Conservation (phyloP, 768 basidiomycete species). For the Russula sp. region DNA sequence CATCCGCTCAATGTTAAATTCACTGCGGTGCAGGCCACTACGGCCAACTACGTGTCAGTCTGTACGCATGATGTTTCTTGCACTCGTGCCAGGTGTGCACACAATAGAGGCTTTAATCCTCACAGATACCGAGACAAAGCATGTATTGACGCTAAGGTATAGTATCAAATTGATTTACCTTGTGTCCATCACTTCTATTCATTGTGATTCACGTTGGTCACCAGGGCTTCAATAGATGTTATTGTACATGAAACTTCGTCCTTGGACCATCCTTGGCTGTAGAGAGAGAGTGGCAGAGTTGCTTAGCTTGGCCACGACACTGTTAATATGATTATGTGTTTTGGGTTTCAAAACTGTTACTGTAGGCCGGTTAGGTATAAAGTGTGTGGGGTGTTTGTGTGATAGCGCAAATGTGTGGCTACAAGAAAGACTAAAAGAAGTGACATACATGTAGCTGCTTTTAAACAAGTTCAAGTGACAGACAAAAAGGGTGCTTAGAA, state of each 20-base stretch:
- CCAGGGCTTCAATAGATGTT: constrained; percentile 60
- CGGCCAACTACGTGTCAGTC: constrained; percentile 79
- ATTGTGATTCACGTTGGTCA: not conserved
- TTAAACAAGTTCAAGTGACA: too few species aligned
- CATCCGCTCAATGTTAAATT: not conserved
- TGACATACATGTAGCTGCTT: too few species aligned
- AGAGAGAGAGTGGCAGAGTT: too few species aligned
- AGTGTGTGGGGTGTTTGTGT: too few species aligned
- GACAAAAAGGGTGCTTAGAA: too few species aligned
- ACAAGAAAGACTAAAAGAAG: too few species aligned
- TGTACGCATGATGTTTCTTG: constrained; percentile 79
- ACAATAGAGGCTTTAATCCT: constrained; percentile 63
- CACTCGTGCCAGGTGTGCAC: constrained; percentile 73
- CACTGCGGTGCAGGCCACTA: constrained; percentile 46
- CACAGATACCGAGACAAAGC: constrained; percentile 68
- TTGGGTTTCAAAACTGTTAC: too few species aligned
- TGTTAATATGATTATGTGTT: too few species aligned
- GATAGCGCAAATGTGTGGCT: too few species aligned
- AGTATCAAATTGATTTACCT: constrained; percentile 18
- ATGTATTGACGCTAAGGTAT: constrained; percentile 66
- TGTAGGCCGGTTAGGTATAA: too few species aligned
- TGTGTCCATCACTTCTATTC: not conserved
- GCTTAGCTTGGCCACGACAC: too few species aligned
- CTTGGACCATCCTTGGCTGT: not conserved
- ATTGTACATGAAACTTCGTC: constrained; percentile 2